Conservation (phyloP, 164 flowering plant species). For the Sedum album region DNA sequence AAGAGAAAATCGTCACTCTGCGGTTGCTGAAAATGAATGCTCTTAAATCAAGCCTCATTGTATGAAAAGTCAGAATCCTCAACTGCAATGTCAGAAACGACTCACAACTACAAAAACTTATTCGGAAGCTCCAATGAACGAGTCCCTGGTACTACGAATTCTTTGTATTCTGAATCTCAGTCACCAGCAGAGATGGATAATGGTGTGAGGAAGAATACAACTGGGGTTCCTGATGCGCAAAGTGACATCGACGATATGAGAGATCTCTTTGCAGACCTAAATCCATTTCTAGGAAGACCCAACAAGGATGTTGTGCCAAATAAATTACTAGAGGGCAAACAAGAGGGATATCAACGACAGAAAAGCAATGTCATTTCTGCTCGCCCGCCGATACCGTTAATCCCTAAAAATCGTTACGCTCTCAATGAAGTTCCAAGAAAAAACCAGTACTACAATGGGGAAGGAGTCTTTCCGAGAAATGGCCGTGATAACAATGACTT, state of each 20-base stretch:
- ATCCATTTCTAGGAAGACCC: conserved; percentile 70
- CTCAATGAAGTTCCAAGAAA: conserved; percentile 66
- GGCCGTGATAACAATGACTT: conserved; percentile 32
- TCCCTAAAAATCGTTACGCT: conserved; percentile 67
- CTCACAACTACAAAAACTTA: conserved; percentile 31
- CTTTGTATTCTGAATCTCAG: conserved; percentile 42
- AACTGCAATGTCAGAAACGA: conserved; percentile 25
- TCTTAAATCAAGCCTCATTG: conserved; percentile 20
- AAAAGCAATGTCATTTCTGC: conserved; percentile 38
- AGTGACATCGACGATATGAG: conserved; percentile 43
- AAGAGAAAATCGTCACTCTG: conserved; percentile 27
- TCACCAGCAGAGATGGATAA: conserved; percentile 35
- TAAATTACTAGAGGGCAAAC: conserved; percentile 33
- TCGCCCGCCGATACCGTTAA: conserved; percentile 66
- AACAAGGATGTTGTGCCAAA: conserved; percentile 35
- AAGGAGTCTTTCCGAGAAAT: conserved; percentile 39
- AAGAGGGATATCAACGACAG: conserved; percentile 43
- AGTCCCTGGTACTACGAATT: conserved; percentile 28
- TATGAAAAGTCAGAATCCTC: conserved; percentile 27
- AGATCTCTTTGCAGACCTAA: conserved; percentile 87
- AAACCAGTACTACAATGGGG: conserved; percentile 53
- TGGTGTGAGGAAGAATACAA: conserved; percentile 48
- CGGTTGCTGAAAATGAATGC: conserved; percentile 16
- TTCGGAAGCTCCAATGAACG: conserved; percentile 24
- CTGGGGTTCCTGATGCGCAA: conserved; percentile 50